Evolutionary conservation across 176 grass and related monocot species (phyloP).

Genomic region (Rhipidocladum racemiflorum): DNA sequence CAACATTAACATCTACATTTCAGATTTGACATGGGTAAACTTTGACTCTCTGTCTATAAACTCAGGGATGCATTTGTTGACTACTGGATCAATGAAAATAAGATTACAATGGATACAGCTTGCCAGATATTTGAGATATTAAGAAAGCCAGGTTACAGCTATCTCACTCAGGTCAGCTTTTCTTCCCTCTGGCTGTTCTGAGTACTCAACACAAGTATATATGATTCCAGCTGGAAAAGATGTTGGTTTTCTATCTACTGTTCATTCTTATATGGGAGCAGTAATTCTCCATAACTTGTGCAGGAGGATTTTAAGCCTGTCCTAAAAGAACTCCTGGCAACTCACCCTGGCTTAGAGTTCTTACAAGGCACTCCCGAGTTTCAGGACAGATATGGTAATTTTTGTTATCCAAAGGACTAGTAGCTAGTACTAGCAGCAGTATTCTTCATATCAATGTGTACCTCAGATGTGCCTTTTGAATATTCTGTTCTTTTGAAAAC

Average conservation of each 20-base stretch:
- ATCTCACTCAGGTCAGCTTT: slow-evolving; percentile 72
- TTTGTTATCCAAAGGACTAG: neutral
- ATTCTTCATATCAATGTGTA: slow-evolving; percentile 2
- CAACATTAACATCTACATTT: neutral
- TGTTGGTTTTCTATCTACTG: neutral
- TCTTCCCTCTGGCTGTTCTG: slow-evolving; percentile 20
- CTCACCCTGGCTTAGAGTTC: slow-evolving; percentile 96
- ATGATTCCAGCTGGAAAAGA: neutral
- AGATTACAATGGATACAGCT: slow-evolving; percentile 84
- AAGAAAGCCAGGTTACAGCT: slow-evolving; percentile 58
- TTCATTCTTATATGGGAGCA: neutral
- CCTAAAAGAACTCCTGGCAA: slow-evolving; percentile 86
- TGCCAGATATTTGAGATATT: slow-evolving; percentile 90
- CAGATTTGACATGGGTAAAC: slow-evolving; percentile 17
- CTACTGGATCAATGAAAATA: slow-evolving; percentile 92
- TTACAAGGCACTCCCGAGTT: slow-evolving; percentile 98
- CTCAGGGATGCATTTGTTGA: slow-evolving; percentile 90
- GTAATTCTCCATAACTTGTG: slow-evolving; percentile 29
- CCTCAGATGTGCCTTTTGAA: neutral
- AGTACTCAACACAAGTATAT: neutral
- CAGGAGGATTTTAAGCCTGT: slow-evolving; percentile 98
- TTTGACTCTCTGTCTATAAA: slow-evolving; percentile 26
- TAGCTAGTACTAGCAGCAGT: neutral
- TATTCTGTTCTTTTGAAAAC: slow-evolving; percentile 5
- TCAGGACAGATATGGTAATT: slow-evolving; percentile 99